Conservation (phyloP, 2,329 filamentous ascomycete species). For the Bisporella sp. region DNA sequence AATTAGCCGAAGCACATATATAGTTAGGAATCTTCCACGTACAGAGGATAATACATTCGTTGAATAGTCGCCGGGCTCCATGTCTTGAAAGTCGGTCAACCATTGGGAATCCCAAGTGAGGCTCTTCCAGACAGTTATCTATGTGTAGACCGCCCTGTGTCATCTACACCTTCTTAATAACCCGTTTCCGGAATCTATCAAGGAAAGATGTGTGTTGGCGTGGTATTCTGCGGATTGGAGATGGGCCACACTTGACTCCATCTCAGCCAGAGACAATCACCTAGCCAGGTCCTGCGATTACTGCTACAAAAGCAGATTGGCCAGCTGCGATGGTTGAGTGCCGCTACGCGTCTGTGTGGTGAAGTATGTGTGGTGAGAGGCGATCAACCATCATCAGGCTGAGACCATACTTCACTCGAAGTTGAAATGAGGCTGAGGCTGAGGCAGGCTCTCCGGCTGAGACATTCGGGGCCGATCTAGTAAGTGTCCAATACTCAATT, state of each 20-base stretch:
- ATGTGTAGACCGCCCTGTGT: not conserved
- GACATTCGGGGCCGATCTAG: too few relatives aligned
- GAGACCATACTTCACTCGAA: too few relatives aligned
- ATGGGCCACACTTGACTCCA: slow-evolving; percentile 24
- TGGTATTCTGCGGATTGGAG: slow-evolving; percentile 16
- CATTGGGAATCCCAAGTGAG: not conserved
- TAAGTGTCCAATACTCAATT: too few relatives aligned
- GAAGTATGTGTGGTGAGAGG: too few relatives aligned
- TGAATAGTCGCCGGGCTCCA: slow-evolving; percentile 28
- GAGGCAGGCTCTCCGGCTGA: too few relatives aligned
- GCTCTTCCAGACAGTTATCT: not conserved
- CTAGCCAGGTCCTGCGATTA: too few relatives aligned
- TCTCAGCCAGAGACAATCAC: slow-evolving; percentile 13
- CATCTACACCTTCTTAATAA: not conserved
- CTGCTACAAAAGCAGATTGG: too few relatives aligned
- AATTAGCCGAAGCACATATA: not conserved
- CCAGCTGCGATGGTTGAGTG: too few relatives aligned
- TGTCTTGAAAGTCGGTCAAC: slow-evolving; percentile 15
- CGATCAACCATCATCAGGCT: too few relatives aligned
- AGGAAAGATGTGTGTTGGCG: not conserved
- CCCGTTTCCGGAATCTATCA: not conserved
- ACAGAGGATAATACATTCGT: slow-evolving; percentile 30
- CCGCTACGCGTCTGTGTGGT: too few relatives aligned
- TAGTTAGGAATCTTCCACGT: slow-evolving; percentile 3
- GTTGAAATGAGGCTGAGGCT: too few relatives aligned